phyloP scores from a whole-genome alignment of 2,329 filamentous ascomycete genomes.

The Botrytis byssoidea region DNA sequence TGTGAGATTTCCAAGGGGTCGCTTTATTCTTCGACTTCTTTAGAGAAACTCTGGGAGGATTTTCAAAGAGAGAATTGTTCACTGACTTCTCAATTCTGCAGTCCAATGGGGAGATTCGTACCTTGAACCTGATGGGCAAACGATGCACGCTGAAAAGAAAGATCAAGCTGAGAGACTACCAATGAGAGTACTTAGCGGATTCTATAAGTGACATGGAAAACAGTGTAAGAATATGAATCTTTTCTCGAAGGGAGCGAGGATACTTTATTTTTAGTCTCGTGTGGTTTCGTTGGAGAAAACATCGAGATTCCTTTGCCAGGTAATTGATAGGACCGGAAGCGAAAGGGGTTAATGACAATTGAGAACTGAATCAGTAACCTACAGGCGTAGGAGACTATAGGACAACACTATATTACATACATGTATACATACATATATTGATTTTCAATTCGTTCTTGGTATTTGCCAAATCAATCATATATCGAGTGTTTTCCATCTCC shows the following conservation, averaged over 20 bases:
- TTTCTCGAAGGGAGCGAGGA: not conserved
- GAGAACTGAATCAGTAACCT: not conserved
- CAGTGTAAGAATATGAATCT: not conserved
- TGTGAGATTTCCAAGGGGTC: not conserved
- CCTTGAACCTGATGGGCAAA: constrained; percentile 1
- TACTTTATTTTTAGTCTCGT: not conserved
- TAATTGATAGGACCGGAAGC: not conserved
- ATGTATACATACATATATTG: not conserved
- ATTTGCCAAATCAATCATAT: not conserved
- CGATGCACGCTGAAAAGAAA: not conserved
- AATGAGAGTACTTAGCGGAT: constrained; percentile 8
- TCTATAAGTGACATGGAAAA: not conserved
- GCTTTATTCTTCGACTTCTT: not conserved
- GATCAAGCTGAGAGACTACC: not conserved
- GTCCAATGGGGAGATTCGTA: constrained; percentile 1
- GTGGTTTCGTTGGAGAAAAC: not conserved
- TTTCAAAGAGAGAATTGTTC: not conserved
- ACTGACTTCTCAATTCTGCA: not conserved
- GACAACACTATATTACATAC: not conserved
- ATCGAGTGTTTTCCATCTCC: not conserved
- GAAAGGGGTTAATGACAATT: not conserved
- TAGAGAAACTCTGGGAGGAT: not conserved
- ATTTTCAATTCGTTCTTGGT: not conserved
- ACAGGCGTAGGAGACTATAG: not conserved
- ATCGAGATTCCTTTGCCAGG: not conserved